A percentile compares a stretch with the other conserved stretches of the same genome.
Conservation (phyloP, 164 flowering plant genomes). For the Annona squamosa region DNA sequence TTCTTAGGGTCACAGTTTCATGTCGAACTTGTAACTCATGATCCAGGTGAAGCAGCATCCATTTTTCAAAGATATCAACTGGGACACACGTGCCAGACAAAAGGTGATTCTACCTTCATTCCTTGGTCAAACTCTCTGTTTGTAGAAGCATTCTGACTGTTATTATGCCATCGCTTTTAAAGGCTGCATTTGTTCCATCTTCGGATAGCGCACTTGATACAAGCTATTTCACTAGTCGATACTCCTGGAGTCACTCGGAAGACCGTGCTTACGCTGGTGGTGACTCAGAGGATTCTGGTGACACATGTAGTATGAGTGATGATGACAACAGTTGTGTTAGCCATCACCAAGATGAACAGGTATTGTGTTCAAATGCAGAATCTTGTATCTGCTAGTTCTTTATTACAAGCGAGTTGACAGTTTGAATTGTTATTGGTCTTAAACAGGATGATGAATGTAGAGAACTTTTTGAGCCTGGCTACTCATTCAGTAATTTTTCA, state of each 20-base stretch:
- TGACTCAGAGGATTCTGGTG: slow-evolving; percentile 83
- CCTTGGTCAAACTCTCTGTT: neutral
- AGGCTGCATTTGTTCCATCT: slow-evolving; percentile 98
- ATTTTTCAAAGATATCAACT: slow-evolving; percentile 90
- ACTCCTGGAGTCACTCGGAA: slow-evolving; percentile 77
- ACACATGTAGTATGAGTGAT: slow-evolving; percentile 72
- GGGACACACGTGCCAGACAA: slow-evolving; percentile 98
- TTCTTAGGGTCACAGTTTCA: too few species aligned
- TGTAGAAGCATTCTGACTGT: neutral
- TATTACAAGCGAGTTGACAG: slow-evolving; percentile 2
- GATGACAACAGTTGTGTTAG: slow-evolving; percentile 65
- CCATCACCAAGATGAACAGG: slow-evolving; percentile 87
- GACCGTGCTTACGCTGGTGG: slow-evolving; percentile 48
- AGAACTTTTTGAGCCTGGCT: slow-evolving; percentile 80
- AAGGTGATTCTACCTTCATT: slow-evolving; percentile 47
- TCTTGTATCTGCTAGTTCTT: neutral
- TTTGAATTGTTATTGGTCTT: slow-evolving; percentile 1
- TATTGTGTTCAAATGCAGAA: slow-evolving; percentile 12
- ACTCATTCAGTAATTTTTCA: slow-evolving; percentile 97
- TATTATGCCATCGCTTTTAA: slow-evolving; percentile 7
- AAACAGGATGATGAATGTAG: slow-evolving; percentile 83
- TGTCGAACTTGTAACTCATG: neutral
- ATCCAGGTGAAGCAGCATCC: slow-evolving; percentile 87
- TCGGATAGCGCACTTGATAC: slow-evolving; percentile 93
- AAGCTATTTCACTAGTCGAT: slow-evolving; percentile 97